Conservation (phyloP, 176 grass and related monocot species). For the Oryza officinalis region DNA sequence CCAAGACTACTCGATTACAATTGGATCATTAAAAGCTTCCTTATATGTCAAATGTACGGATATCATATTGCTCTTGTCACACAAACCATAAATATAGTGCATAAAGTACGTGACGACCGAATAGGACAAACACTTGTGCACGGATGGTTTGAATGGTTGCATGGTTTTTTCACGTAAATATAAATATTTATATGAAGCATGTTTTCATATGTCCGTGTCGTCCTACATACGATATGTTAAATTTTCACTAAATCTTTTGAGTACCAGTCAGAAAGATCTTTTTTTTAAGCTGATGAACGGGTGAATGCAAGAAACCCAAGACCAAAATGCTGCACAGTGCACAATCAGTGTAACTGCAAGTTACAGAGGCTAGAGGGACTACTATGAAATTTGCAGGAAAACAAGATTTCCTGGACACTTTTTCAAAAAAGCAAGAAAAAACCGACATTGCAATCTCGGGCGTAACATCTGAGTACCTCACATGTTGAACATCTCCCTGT, state of each 20-base stretch:
- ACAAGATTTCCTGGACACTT: background rate
- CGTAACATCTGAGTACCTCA: slow-evolving; percentile 14
- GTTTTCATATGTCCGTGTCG: background rate
- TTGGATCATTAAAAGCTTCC: background rate
- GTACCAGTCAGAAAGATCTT: background rate
- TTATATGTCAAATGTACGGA: background rate
- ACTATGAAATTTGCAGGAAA: slow-evolving; percentile 12
- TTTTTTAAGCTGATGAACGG: background rate
- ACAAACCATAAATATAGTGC: background rate
- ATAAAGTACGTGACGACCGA: background rate
- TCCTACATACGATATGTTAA: background rate
- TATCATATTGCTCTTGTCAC: rapidly evolving
- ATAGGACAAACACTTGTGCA: background rate
- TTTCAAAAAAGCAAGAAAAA: background rate
- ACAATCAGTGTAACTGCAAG: background rate
- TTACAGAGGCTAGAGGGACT: background rate
- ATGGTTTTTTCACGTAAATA: background rate
- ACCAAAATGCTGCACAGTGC: background rate
- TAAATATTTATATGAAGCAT: background rate
- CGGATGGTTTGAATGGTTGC: no score
- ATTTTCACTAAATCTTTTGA: background rate
- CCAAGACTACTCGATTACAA: no score
- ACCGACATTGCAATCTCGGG: background rate
- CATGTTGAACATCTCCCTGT: slow-evolving; percentile 35
- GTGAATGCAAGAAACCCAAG: background rate